A percentile compares a stretch with the other conserved stretches of the same genome.
phyloP scores from a whole-genome alignment of 192 early-diverging fungal species.

The Gigaspora rosea region DNA sequence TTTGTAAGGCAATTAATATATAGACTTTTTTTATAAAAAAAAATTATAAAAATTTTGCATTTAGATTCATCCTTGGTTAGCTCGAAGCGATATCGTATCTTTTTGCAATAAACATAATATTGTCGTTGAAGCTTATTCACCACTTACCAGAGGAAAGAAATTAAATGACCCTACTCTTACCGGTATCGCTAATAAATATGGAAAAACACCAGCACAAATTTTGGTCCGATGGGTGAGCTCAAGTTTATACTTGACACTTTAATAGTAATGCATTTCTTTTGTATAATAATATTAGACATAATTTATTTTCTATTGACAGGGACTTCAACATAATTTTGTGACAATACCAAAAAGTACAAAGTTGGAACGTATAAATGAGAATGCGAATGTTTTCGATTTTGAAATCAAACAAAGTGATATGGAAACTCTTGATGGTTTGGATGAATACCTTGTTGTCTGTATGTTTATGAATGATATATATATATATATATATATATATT shows the following conservation, averaged over 20 bases:
- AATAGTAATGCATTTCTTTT: too few species aligned
- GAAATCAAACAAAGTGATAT: constrained; percentile 58
- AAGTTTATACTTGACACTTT: background rate
- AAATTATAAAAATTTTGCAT: background rate
- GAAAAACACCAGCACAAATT: constrained; percentile 58
- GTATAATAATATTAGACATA: background rate
- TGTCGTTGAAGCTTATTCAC: constrained; percentile 58
- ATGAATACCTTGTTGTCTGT: constrained; percentile 44
- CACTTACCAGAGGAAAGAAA: constrained; percentile 53
- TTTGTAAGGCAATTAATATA: background rate
- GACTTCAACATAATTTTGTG: constrained; percentile 57
- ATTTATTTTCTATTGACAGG: constrained; percentile 7
- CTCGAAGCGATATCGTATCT: constrained; percentile 44
- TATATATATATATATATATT: too few species aligned
- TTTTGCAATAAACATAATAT: constrained; percentile 53
- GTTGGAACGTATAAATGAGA: constrained; percentile 55
- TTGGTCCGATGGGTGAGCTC: constrained; percentile 52
- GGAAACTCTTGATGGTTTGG: constrained; percentile 52
- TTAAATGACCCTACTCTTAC: constrained; percentile 51
- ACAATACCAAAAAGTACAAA: constrained; percentile 59
- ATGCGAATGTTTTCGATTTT: constrained; percentile 61
- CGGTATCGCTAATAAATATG: constrained; percentile 52
- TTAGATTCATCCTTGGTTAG: constrained; percentile 50
- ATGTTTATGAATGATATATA: background rate
- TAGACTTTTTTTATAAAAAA: background rate